Base-by-base conservation (phyloP, 139 green algal genomes). In the Dunaliella sp. region DNA sequence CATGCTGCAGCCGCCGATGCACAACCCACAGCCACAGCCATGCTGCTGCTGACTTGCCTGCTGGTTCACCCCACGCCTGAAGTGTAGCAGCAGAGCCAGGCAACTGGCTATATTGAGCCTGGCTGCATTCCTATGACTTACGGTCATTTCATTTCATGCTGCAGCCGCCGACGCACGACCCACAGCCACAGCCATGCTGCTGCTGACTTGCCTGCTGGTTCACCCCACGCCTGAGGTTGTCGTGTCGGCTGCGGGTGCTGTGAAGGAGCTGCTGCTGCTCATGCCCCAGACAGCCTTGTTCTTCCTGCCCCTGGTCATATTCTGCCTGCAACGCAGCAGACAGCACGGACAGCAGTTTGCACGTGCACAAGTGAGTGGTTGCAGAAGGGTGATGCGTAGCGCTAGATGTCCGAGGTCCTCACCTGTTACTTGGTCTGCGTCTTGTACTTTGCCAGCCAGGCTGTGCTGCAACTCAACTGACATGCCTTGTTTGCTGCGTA, bases 231-330 rank as follows among this genome's bases (percentile, higher is more conserved):
- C 83, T 59, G 28, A 57, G 35, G 86, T 86, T 34, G 36, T 58
- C 22, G 72, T n/a, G 28, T 84, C 88, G 0, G 88, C 85, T 0
- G 84, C 88, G 0, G 34, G 76, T 0, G 81, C 85, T 3, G 81
- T 84, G 1, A 59, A 81, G 28, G 36, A 88, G 88, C 88, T 90
- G 81, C 28, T 88, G 30, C 85, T 83, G 76, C 75, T 88, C 2
- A 74, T 85, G 58, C 88, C 88, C 26, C 81, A 80, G 58, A 33
- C 85, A 22, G 78, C 88, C 38, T 81, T 90, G 82, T 77, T 36
- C 38, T 84, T 90, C 22, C 88, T 90, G 81, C 88, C 88, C 0
- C 35, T 86, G 0, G 84, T 90, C 0, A 81, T 89, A 77, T 89
- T 79, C 59, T 79, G 80, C 28, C 77, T 89, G 36, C 86, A 82